Evolutionary conservation across 1,284 basidiomycete genomes (phyloP).

Genomic region (Ustilago shanxiensis): DNA sequence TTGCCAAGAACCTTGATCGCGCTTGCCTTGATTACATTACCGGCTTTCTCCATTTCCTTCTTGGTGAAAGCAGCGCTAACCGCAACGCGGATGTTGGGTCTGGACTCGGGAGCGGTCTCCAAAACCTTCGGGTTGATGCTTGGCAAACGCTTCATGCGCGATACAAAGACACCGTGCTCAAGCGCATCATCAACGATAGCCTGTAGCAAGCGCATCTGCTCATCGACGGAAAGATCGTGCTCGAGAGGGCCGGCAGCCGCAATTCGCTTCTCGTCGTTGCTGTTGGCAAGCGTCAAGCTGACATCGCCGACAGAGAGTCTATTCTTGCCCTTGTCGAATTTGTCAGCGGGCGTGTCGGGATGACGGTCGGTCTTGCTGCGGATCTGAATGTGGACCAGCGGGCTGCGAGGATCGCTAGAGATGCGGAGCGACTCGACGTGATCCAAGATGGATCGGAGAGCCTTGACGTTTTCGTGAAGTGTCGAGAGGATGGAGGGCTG

Average conservation of each 20-base stretch:
- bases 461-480: constrained; percentile 84
- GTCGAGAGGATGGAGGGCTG: constrained; percentile 79
- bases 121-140: constrained; percentile 59
- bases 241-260: constrained; percentile 16
- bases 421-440: constrained; percentile 81
- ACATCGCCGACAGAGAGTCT: constrained; percentile 46
- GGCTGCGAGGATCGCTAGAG: constrained; percentile 85
- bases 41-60: constrained; percentile 93
- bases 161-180: constrained; percentile 61
- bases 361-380: constrained; percentile 67
- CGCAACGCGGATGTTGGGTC: constrained; percentile 88
- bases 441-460: constrained; percentile 82
- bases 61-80: constrained; percentile 81
- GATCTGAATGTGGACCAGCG: constrained; percentile 88
- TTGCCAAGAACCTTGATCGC: constrained; percentile 77
- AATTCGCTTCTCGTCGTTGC: constrained; percentile 33
- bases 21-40: constrained; percentile 79
- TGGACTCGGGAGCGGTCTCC: constrained; percentile 62
- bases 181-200: constrained; percentile 62
- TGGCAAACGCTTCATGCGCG: constrained; percentile 55
- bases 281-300: constrained; percentile 35
- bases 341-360: constrained; percentile 56
- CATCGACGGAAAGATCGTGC: constrained; percentile 57
- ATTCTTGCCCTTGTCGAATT: constrained; percentile 51
- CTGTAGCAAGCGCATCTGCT: constrained; percentile 62